Base-by-base conservation (phyloP, 352 stramenopile species). In the Globisporangium uncinulatum region DNA sequence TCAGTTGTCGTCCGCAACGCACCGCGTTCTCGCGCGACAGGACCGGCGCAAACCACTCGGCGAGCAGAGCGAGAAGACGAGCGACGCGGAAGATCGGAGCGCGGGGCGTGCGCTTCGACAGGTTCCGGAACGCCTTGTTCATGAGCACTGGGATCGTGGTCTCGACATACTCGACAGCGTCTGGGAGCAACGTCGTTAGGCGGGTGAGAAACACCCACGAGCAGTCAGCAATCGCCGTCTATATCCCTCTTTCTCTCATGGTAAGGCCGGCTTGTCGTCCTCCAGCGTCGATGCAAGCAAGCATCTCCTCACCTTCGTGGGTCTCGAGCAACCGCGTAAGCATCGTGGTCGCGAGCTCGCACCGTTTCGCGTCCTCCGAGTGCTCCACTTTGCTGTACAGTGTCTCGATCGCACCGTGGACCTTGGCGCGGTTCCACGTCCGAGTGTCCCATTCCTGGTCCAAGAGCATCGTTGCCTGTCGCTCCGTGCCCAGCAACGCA, bases 371-470 rank as follows among this genome's bases (percentile, higher is more conserved):
- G 19, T 86, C 61, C 14, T 76, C 53, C 14, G 66, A 73, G 42
- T 70, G 43, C 51, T 91, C 80, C 36, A 89, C 74, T 42, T 91
- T 67, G 41, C 73, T 65, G 62, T 89, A 93, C 54, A 93, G 57
- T 46, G 74, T 82, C 29, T 89, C 70, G 19, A 91, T 69, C 0
- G 78, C 83, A 8, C 73, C 64, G 29, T 77, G 66, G 19, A 93
- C 65, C 48, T 89, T 91, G 17, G 64, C 62, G 1, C 37, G 52
- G 37, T 87, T 91, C 80, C 80, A 93, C 17, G 57, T 62, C 9
- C 73, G 74, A 0, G 80, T 91, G 59, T 91, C 80, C 80, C 83
- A 93, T 75, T 93, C 80, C 52, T 91, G 75, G 21, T 87, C 81
- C 73, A 91, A 76, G 5, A 89, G 63, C 74, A 93, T 89, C 9